Percentiles rank a stretch among this genome's conserved stretches.
phyloP scores from a whole-genome alignment of 2,329 filamentous ascomycete genomes.

The Alternaria tenuissima region DNA sequence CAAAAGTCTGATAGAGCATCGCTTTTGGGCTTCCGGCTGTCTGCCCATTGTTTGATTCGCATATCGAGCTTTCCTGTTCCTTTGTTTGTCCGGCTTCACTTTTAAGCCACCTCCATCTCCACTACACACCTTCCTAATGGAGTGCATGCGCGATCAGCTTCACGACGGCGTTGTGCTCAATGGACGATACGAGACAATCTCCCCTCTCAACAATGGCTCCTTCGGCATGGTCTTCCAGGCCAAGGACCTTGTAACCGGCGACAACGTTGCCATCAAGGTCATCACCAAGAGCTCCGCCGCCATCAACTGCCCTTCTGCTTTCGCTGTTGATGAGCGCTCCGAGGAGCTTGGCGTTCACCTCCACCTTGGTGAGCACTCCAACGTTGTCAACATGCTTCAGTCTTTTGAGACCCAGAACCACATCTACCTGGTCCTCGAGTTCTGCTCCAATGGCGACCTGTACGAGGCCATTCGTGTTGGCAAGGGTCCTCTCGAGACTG shows the following conservation, averaged over 20 bases:
- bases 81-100: constrained; percentile 31
- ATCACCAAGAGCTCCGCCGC: constrained; percentile 80
- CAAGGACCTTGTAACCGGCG: constrained; percentile 76
- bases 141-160: constrained; percentile 87
- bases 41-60: constrained; percentile 47
- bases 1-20: constrained; percentile 52
- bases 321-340: constrained; percentile 81
- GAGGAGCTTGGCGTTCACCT: constrained; percentile 83
- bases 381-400: constrained; percentile 91
- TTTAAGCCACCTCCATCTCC: constrained; percentile 34
- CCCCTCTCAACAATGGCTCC: constrained; percentile 96
- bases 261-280: constrained; percentile 94
- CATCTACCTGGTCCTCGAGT: constrained; percentile 91
- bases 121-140: constrained; percentile 63
- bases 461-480: constrained; percentile 95
- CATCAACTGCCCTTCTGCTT: constrained; percentile 66
- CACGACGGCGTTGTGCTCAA: constrained; percentile 80
- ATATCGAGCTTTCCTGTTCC: constrained; percentile 34
- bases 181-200: constrained; percentile 89
- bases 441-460: constrained; percentile 91
- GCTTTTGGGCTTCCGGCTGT: constrained; percentile 45
- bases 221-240: constrained; percentile 99
- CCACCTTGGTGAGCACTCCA: constrained; percentile 79
- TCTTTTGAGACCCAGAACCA: constrained; percentile 93
- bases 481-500: constrained; percentile 88